A percentile compares a stretch with the other conserved stretches of the same genome.
Evolutionary conservation across 352 stramenopile species (phyloP).

Genomic region (Pythium dissimile): DNA sequence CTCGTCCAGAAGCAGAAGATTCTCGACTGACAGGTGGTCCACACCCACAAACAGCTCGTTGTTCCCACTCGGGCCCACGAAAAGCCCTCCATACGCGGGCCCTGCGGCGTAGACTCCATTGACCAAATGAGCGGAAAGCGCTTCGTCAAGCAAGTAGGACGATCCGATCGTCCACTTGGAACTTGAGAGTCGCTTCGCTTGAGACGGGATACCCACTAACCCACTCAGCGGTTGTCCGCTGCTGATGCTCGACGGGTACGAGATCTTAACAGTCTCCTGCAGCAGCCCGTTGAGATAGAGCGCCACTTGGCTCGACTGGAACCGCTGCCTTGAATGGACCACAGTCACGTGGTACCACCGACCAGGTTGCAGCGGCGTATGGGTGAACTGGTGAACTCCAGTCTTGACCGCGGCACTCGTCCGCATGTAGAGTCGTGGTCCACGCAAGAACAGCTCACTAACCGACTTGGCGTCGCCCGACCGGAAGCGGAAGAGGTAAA

Average conservation of each 20-base stretch:
- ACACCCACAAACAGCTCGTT: constrained; percentile 46
- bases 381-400: constrained; percentile 47
- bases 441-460: constrained; percentile 63
- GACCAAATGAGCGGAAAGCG: constrained; percentile 39
- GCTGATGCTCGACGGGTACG: constrained; percentile 52
- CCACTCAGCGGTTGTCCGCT: constrained; percentile 54
- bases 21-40: constrained; percentile 44
- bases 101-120: constrained; percentile 57
- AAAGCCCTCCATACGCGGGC: constrained; percentile 54
- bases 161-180: constrained; percentile 49
- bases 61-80: constrained; percentile 42
- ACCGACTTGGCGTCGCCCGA: constrained; percentile 69
- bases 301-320: constrained; percentile 61
- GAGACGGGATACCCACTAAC: constrained; percentile 52
- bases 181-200: constrained; percentile 40
- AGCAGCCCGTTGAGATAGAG: constrained; percentile 63
- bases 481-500: constrained; percentile 70
- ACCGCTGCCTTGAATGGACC: constrained; percentile 60
- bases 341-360: constrained; percentile 57
- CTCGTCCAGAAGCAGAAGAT: constrained; percentile 51
- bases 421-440: constrained; percentile 59
- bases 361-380: constrained; percentile 33
- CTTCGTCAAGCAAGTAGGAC: constrained; percentile 67
- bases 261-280: constrained; percentile 68
- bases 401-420: constrained; percentile 40